Evolutionary conservation across 345 rosid genomes (phyloP).

Genomic region (Angophora floribunda): DNA sequence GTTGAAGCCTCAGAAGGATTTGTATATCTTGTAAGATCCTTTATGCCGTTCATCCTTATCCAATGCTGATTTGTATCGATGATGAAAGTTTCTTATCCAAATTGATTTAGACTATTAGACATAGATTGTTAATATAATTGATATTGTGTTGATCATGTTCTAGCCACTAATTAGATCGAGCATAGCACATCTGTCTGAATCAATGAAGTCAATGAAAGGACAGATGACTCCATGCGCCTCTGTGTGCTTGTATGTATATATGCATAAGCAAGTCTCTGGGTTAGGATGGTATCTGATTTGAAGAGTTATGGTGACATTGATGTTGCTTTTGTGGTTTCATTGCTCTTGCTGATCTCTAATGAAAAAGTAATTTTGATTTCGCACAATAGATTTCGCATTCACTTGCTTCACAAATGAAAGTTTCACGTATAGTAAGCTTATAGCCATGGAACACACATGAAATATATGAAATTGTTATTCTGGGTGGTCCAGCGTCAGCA

Average conservation of each 20-base stretch:
- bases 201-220: neutral
- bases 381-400: neutral
- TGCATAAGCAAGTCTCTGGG: neutral
- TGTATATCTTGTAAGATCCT: constrained; percentile 73
- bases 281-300: neutral
- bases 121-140: neutral
- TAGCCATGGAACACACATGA: neutral
- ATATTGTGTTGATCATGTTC: neutral
- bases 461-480: neutral
- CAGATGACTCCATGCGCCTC: neutral
- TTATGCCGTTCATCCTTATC: neutral
- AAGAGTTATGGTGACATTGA: neutral
- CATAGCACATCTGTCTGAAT: neutral
- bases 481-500: neutral
- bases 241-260: neutral
- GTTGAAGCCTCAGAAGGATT: constrained; percentile 93
- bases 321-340: neutral
- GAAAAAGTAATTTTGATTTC: neutral
- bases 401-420: neutral
- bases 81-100: neutral
- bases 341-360: neutral
- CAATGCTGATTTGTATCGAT: neutral
- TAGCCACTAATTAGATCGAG: neutral
- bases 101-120: neutral
- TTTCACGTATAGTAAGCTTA: neutral